Conservation (phyloP, 1,284 basidiomycete species). For the Tilletia indica region DNA sequence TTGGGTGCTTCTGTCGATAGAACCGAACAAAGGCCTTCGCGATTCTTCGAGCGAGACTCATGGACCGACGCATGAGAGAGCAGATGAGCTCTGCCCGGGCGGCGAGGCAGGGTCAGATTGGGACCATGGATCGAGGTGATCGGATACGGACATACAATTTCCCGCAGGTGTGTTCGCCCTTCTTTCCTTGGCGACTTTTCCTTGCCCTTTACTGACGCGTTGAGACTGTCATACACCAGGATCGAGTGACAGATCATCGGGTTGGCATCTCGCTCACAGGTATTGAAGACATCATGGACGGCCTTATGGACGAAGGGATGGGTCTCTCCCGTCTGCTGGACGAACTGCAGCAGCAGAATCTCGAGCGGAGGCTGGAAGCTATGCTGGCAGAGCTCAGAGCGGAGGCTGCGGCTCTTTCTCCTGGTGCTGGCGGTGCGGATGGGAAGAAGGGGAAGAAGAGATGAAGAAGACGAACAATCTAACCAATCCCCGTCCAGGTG, state of each 20-base stretch:
- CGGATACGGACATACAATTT: conserved; percentile 54
- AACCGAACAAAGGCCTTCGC: conserved; percentile 54
- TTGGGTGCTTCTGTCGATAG: conserved; percentile 7
- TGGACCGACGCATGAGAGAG: conserved; percentile 43
- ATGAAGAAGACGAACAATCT: not conserved
- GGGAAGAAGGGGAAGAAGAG: not conserved
- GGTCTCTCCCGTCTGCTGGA: conserved; percentile 43
- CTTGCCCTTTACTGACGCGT: not conserved
- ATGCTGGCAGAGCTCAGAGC: conserved; percentile 26
- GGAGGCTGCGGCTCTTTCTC: not conserved
- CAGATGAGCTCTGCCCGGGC: conserved; percentile 45
- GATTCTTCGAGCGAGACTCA: conserved; percentile 46
- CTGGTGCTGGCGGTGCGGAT: conserved; percentile 19
- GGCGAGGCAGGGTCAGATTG: conserved; percentile 44
- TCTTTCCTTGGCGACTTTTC: too few relatives aligned
- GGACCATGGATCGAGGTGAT: conserved; percentile 50
- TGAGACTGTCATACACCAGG: conserved; percentile 20
- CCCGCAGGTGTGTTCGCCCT: conserved; percentile 35
- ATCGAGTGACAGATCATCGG: conserved; percentile 54
- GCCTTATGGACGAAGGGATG: conserved; percentile 33
- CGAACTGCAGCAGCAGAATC: conserved; percentile 31
- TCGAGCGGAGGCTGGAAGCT: conserved; percentile 32
- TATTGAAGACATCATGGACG: conserved; percentile 49
- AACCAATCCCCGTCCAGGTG: too few relatives aligned
- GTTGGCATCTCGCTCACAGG: conserved; percentile 46